Evolutionary conservation across 306 rosid species (phyloP), one percentile per base, ranked within the genome.

Genomic region (Begonia loranthoides): DNA sequence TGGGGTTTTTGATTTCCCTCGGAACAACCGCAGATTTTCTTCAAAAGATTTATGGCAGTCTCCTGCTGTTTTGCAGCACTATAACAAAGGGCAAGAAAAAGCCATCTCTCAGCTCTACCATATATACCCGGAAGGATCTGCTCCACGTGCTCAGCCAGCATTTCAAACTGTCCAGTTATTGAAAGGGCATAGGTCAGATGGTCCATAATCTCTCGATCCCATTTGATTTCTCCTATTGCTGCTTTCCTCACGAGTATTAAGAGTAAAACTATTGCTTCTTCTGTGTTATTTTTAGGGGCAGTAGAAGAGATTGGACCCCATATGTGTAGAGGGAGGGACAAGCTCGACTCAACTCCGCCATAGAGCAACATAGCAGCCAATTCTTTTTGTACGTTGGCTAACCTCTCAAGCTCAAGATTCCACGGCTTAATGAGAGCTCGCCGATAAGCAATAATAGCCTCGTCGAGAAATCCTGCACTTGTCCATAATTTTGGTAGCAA

Each of bases 101-200:
- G 82, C 92, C 95, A 86, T 62, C 79, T 76, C 66, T 86, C 86
- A 6, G 79, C 75, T 66, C 99, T 77, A 54, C 56, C 52, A 43
- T 68, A 76, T 24, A 74, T 64, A 44, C 93, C 95, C 0, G 95
- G 95, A 70, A 76, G 77, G 57, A 76, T 64, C 86, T 83, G 87
- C 74, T 86, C 94, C 41, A 78, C 66, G 47, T 68, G 79, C 51
- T 68, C 76, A 10, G 99, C 99, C 61, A 90, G 64, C 39, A 75
- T 57, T 61, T 83, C 84, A 57, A 78, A 74, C 68, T 74, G 73
- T 50, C 92, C 81, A 0, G 82, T 56, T 66, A 78, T 24, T 50
- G 99, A 90, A 62, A 90, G 84, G n/a, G 94, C 84, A 61, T 66
- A 90, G 45, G 86, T 63, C 53, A 82, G 75, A 77, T 90, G 99